Base-by-base conservation (phyloP, 2,329 filamentous ascomycete species). In the Aspergillus sp. region DNA sequence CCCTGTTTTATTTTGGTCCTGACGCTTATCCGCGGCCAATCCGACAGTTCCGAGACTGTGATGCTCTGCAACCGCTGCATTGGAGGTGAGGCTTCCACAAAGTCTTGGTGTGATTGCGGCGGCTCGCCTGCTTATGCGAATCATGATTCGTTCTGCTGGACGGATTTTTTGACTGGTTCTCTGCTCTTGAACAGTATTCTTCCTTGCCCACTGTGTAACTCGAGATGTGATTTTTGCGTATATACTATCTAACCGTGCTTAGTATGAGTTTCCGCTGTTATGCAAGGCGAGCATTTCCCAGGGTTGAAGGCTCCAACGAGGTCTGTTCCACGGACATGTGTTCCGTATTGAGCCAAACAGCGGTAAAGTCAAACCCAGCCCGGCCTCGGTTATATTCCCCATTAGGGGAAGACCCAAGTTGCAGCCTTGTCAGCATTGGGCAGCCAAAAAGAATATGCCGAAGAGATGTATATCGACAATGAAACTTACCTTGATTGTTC, bases 1-100 rank as follows among this genome's bases (percentile, higher is more conserved):
- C 9, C 17, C 48, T 51, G 22, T 42, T 55, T 49, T 33, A 37
- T 47, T 33, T 41, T 30, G 6, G 33, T 48, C 34, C 45, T 57
- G 44, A 41, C 53, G 46, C 34, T 39, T 40, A 39, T n/a, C 19
- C 54, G 56, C 40, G 52, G 37, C 50, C 30, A 58, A 51, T 61
- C 66, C 64, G 64, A 60, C 49, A 61, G 58, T 66, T 61, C 66
- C 66, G 66, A 66, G 49, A 59, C 54, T 59, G 59, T 57, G 58
- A 59, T 57, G 37, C 54, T 55, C 58, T 58, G 59, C 54, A 67
- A 56, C 51, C 41, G 58, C 49, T 53, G 59, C 12, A 24, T 13
- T 37, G 34, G 34, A 13, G 15, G 34, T n/a, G 12, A 37, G 34
- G 27, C 27, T 30, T 30, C 34, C 6, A 13, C 34, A n/a, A 4